These are phyloP conservation scores for Coemansia sp. DNA, from an alignment of 192 early-diverging fungal species.

Conservation along the genomic window DNA sequence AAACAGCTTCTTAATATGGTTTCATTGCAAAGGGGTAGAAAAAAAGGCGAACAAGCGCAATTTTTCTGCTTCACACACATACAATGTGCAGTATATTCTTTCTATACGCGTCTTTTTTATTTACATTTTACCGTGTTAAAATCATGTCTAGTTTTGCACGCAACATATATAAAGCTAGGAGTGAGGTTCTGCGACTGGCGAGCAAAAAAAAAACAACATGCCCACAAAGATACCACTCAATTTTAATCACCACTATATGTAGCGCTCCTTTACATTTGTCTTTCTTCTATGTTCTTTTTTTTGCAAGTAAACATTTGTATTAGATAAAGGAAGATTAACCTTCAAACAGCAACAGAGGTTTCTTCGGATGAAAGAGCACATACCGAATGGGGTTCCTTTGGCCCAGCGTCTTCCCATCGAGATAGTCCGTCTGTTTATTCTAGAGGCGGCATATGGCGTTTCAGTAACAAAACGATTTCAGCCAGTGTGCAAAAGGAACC, in stretches of 20 bases:
- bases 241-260: background rate
- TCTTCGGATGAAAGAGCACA: background rate
- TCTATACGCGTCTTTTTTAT: no score
- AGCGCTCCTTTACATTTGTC: no score
- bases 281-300: no score
- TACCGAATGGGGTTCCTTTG: background rate
- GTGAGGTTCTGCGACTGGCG: no score
- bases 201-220: slow-evolving; percentile 1
- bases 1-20: background rate
- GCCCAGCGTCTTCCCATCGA: slow-evolving; percentile 19
- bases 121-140: background rate
- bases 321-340: no score
- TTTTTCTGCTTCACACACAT: background rate
- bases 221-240: background rate
- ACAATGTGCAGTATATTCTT: no score
- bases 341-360: no score
- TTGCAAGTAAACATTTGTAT: no score
- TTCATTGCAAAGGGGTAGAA: background rate
- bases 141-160: background rate
- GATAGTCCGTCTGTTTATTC: slow-evolving; percentile 13
- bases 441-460: background rate
- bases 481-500: background rate
- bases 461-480: background rate
- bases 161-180: no score
- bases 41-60: background rate